Conservation (phyloP, 768 basidiomycete species). For the Mycena galopus region DNA sequence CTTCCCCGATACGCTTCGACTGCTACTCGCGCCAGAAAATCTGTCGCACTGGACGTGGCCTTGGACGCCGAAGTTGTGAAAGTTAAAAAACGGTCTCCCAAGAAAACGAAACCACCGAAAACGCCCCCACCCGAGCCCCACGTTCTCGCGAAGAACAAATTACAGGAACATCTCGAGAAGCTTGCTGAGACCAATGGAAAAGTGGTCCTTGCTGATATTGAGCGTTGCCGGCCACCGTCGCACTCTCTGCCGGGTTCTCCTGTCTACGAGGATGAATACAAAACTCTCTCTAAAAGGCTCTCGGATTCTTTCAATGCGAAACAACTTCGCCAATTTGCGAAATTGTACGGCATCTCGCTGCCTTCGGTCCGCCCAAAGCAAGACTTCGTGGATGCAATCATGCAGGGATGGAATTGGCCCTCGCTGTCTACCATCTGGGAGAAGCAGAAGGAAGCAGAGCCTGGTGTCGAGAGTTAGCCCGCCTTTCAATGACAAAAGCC, state of each 20-base stretch:
- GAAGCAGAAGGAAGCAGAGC: constrained; percentile 60
- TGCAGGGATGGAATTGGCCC: constrained; percentile 82
- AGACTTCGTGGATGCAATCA: constrained; percentile 62
- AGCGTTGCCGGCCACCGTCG: constrained; percentile 62
- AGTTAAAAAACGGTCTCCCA: constrained; percentile 13
- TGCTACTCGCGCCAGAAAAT: background rate
- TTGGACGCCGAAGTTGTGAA: background rate
- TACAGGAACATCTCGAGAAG: constrained; percentile 70
- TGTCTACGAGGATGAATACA: constrained; percentile 67
- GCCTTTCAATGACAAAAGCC: constrained; percentile 39
- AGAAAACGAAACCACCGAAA: background rate
- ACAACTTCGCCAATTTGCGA: constrained; percentile 70
- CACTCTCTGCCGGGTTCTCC: constrained; percentile 56
- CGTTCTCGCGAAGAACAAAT: constrained; percentile 57
- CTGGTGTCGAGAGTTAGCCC: constrained; percentile 62
- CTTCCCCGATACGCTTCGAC: constrained; percentile 25
- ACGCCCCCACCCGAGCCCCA: constrained; percentile 36
- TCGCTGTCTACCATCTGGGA: constrained; percentile 66
- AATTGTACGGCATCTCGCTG: constrained; percentile 58
- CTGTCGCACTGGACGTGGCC: background rate
- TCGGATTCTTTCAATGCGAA: constrained; percentile 72
- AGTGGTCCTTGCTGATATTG: constrained; percentile 72
- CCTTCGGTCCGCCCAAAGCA: constrained; percentile 53
- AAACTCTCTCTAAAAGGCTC: constrained; percentile 63
- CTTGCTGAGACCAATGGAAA: constrained; percentile 59